A percentile compares a stretch with the other conserved stretches of the same genome.
Evolutionary conservation across 371 early-diverging fungal species (phyloP).

Genomic region (Batkoa obscura): DNA sequence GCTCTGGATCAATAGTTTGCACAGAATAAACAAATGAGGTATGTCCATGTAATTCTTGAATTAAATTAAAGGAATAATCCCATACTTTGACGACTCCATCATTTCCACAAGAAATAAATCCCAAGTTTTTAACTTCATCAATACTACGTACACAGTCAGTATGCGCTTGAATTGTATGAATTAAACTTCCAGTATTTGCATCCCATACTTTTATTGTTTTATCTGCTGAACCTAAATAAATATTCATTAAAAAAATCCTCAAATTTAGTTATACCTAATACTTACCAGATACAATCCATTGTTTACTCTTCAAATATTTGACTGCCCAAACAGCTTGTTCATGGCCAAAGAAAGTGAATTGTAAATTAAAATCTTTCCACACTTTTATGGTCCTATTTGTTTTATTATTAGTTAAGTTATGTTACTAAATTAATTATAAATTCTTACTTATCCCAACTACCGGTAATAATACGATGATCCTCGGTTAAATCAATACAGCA

Average conservation of each 20-base stretch:
- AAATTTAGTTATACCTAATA: neutral
- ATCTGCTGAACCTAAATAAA: slow-evolving; percentile 72
- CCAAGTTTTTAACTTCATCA: slow-evolving; percentile 30
- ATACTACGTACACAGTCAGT: slow-evolving; percentile 78
- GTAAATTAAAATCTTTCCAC: slow-evolving; percentile 62
- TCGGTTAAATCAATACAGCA: slow-evolving; percentile 45
- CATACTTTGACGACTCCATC: slow-evolving; percentile 73
- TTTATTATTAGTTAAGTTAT: slow-evolving; percentile 11
- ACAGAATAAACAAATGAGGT: slow-evolving; percentile 86
- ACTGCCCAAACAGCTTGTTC: slow-evolving; percentile 83
- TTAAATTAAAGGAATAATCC: slow-evolving; percentile 46
- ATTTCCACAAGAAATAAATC: slow-evolving; percentile 76
- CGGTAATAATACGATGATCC: slow-evolving; percentile 61
- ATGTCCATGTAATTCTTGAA: slow-evolving; percentile 70
- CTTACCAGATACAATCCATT: neutral
- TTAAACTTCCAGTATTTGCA: slow-evolving; percentile 27
- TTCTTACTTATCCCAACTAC: slow-evolving; percentile 89
- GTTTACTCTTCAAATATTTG: slow-evolving; percentile 41
- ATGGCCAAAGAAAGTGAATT: slow-evolving; percentile 60
- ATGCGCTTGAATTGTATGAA: slow-evolving; percentile 66
- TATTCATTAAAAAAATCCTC: neutral
- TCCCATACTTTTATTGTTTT: slow-evolving; percentile 78
- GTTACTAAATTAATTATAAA: neutral
- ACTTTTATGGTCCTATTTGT: slow-evolving; percentile 51
- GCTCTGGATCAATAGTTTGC: slow-evolving; percentile 21